Percentiles rank a stretch among this genome's conserved stretches.
Conservation (phyloP, 768 basidiomycete genomes). For the Melanogaster broomeanus region DNA sequence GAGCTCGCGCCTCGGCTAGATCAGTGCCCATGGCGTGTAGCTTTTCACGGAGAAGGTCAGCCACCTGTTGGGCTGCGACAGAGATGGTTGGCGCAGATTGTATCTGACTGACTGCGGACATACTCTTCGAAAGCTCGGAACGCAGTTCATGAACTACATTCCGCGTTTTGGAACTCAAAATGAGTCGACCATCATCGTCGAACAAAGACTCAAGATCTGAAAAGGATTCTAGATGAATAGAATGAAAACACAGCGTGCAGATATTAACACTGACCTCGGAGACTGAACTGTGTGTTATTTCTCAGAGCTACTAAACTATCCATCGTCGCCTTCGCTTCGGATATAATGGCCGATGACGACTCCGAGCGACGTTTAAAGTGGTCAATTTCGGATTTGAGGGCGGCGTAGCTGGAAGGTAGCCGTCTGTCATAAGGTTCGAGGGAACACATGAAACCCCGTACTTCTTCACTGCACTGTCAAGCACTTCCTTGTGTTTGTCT, state of each 20-base stretch:
- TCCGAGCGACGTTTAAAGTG: slow-evolving; percentile 25
- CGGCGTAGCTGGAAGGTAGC: slow-evolving; percentile 23
- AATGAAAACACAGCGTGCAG: not conserved
- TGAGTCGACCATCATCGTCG: slow-evolving; percentile 27
- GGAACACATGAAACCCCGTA: slow-evolving; percentile 2
- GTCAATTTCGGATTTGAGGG: slow-evolving; percentile 32
- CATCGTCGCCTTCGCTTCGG: slow-evolving; percentile 26
- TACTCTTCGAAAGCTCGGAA: slow-evolving; percentile 38
- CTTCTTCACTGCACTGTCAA: slow-evolving; percentile 20
- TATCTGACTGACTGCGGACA: slow-evolving; percentile 3
- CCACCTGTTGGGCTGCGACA: slow-evolving; percentile 46
- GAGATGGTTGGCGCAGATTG: slow-evolving; percentile 1
- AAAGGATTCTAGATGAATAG: not conserved
- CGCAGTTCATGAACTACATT: slow-evolving; percentile 35
- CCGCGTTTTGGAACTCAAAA: slow-evolving; percentile 26
- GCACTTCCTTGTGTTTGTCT: slow-evolving; percentile 17
- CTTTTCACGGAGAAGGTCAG: slow-evolving; percentile 49
- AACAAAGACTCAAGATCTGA: slow-evolving; percentile 32
- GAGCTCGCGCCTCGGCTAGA: slow-evolving; percentile 42
- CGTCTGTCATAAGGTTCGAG: not conserved
- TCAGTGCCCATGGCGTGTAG: slow-evolving; percentile 43
- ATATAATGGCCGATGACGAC: slow-evolving; percentile 20
- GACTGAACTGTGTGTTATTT: slow-evolving; percentile 14
- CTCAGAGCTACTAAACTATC: slow-evolving; percentile 27
- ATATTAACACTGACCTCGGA: slow-evolving; percentile 27